Conservation (phyloP, 352 stramenopile genomes). For the Phytophthora hibernalis region DNA sequence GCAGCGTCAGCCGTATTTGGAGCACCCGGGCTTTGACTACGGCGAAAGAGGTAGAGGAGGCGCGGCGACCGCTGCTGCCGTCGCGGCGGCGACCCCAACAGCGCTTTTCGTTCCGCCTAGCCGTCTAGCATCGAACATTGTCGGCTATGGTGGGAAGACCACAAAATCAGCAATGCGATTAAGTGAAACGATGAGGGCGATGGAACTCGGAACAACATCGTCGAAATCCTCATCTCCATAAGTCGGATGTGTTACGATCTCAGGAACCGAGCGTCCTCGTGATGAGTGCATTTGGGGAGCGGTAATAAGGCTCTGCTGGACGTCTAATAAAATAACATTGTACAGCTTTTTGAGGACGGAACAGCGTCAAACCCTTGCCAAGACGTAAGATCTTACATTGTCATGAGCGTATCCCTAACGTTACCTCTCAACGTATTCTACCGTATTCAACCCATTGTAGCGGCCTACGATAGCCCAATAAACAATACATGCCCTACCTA, state of each 20-base stretch:
- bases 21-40: conserved; percentile 26
- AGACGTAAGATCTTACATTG: too few species aligned
- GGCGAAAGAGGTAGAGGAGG: not conserved
- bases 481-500: too few species aligned
- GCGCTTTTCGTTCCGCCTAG: not conserved
- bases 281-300: not conserved
- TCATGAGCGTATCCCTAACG: too few species aligned
- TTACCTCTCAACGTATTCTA: too few species aligned
- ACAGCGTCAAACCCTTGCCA: too few species aligned
- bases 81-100: not conserved
- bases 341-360: too few species aligned
- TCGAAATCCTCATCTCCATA: not conserved
- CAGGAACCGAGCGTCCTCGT: not conserved
- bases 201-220: conserved; percentile 10
- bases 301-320: too few species aligned
- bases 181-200: conserved; percentile 17
- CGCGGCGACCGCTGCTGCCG: not conserved
- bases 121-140: not conserved
- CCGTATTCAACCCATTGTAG: too few species aligned
- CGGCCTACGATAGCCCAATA: too few species aligned
- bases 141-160: not conserved
- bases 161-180: conserved; percentile 9
- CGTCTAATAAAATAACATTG: too few species aligned
- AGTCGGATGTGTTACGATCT: conserved; percentile 8
- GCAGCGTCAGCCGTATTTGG: conserved; percentile 23